Base-by-base conservation (phyloP, 371 early-diverging fungal genomes). In the Mucor indicus region DNA sequence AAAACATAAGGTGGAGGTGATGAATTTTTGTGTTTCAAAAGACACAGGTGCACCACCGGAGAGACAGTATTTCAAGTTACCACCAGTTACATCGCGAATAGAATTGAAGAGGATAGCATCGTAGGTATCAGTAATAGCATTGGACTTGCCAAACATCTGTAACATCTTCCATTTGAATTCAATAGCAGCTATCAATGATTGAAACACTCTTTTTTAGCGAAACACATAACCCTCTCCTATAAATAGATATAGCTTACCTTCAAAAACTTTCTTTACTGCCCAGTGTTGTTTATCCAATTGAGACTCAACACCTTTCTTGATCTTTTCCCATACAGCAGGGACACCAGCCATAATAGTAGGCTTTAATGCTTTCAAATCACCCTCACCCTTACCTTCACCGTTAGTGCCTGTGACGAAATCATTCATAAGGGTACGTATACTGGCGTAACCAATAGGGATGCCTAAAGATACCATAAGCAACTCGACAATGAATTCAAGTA, bases 41-140 rank as follows among this genome's bases (percentile, higher is more conserved):
- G 89, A 84, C 44, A 97, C 80, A 9, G 97, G 91, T 0, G 98
- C 98, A 27, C 96, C 95, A 22, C 98, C 99, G 19, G 89, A 87
- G n/a, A 98, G 53, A 29, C 86, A 84, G 55, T 86, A 78, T 44
- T 72, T 69, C 21, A 99, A 77, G 1, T 83, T 66, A n/a, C 97
- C 98, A 22, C 99, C 99, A 21, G 92, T 90, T 27, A 86, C 71
- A 17, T 79, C 81, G 38, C 82, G 71, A 41, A 96, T 84, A 48
- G 83, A 76, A 35, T 83, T 77, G 68, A 98, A 98, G 21, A 95
- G 74, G 17, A 87, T 58, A 22, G 62, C 58, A 66, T 91, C 95
- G 25, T 93, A 69, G 38, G 84, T 62, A n/a, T 71, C 57, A 12
- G 88, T 88, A 29, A 85, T 82, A 55, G 76, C 62, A 63, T 77